Evolutionary conservation across 768 basidiomycete genomes (phyloP), one percentile per base, ranked within the genome.

Genomic region (Trametes villosa): DNA sequence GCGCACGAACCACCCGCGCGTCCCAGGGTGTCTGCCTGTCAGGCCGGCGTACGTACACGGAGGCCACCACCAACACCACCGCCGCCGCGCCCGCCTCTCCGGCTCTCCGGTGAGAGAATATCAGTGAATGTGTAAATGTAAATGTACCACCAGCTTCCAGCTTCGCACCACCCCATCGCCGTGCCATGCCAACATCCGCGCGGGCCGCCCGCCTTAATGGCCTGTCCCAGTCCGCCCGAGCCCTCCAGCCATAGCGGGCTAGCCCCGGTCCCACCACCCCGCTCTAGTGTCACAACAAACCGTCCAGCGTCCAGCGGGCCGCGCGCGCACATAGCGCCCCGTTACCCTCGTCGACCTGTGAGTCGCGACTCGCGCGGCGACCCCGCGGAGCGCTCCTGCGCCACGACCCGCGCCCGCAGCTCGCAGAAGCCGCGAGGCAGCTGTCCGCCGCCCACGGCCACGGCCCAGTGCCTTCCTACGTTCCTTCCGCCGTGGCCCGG

Each of bases 121-220:
- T 49, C 47, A 50, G 29, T 22, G 46, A 42, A 45, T 24, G 36
- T 49, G 46, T 42, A 54, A 34, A 46, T 61, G 47, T 44, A 45
- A 60, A 55, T 61, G 60, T 55, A 61, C 41, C 53, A 61, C 26
- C 48, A 49, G 38, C 48, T 41, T 40, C 26, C 48, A 49, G 38
- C 48, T 41, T 40, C 40, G 31, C 60, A 53, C 17, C 59, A 55
- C 41, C 6, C 30, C 48, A 50, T 38, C 48, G 36, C 40, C 41
- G 46, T 36, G 47, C 24, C 60, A 55, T 61, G 40, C 24, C 53
- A 49, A 50, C 59, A 55, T 36, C 38, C 40, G 29, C 27, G 30
- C 33, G 30, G 18, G 34, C 34, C 34, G 27, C 29, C 36, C 15
- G n/a, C 31, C 53, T 22, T 26, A n/a, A 20, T 26, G 33, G 6